Evolutionary conservation across 139 green algal species (phyloP).

Genomic region (Spirogloea muscicola): DNA sequence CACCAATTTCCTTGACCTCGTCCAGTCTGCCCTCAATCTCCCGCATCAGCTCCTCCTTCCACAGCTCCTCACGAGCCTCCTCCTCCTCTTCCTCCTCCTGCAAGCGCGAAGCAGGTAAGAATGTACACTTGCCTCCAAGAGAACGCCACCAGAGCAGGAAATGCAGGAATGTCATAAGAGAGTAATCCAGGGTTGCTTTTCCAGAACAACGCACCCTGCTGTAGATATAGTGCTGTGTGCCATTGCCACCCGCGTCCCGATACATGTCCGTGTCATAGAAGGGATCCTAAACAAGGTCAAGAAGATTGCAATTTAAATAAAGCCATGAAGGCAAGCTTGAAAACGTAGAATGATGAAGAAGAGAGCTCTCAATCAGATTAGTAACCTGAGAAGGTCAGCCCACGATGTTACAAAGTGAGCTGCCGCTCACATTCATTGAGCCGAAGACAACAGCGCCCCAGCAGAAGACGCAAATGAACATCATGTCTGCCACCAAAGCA

Average conservation of each 20-base stretch:
- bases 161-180: background rate
- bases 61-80: background rate
- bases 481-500: slow-evolving; percentile 40
- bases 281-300: slow-evolving; percentile 2
- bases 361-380: too few relatives aligned
- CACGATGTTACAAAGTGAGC: too few relatives aligned
- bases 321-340: too few relatives aligned
- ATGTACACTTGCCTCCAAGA: background rate
- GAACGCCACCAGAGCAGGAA: background rate
- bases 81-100: background rate
- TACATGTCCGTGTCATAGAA: slow-evolving; percentile 31
- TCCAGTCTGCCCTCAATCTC: background rate
- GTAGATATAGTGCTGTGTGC: slow-evolving; percentile 29
- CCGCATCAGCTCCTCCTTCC: background rate
- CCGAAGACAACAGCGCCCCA: slow-evolving; percentile 64
- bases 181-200: background rate
- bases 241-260: slow-evolving; percentile 20
- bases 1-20: background rate
- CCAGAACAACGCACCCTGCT: background rate
- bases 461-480: slow-evolving; percentile 53
- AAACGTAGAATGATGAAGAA: too few relatives aligned
- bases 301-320: too few relatives aligned
- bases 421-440: slow-evolving; percentile 19
- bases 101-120: background rate
- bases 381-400: too few relatives aligned